phyloP scores from a whole-genome alignment of 768 basidiomycete genomes.

The Peribolospora kevripleyi region DNA sequence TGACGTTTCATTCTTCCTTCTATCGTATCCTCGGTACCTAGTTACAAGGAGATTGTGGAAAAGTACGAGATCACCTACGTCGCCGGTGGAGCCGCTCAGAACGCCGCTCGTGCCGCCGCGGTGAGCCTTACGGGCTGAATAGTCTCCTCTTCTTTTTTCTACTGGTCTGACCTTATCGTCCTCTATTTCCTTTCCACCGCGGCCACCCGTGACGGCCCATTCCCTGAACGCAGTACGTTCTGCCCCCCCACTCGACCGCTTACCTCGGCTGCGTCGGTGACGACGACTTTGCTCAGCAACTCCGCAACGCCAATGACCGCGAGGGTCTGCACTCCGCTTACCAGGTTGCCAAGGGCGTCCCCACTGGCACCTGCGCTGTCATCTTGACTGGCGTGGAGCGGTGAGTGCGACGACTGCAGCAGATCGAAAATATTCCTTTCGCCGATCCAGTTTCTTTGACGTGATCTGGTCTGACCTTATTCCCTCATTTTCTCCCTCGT shows the following conservation, averaged over 20 bases:
- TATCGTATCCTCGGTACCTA: conserved; percentile 17
- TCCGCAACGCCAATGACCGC: conserved; percentile 67
- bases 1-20: background rate
- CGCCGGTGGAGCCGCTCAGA: conserved; percentile 91
- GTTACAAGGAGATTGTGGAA: conserved; percentile 67
- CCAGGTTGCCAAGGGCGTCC: conserved; percentile 57
- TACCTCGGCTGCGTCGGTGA: conserved; percentile 86
- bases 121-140: conserved; percentile 27
- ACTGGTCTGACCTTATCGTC: background rate
- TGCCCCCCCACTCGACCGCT: conserved; percentile 67
- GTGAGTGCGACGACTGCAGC: conserved; percentile 24
- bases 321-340: conserved; percentile 77
- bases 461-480: background rate
- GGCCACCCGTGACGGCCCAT: background rate
- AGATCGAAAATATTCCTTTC: background rate
- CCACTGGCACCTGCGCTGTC: conserved; percentile 93
- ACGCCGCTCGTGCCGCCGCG: conserved; percentile 84
- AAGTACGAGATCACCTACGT: conserved; percentile 63
- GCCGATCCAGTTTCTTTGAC: background rate
- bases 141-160: conserved; percentile 1
- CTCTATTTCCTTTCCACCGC: conserved; percentile 2
- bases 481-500: background rate
- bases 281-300: conserved; percentile 70
- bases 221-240: conserved; percentile 45
- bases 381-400: conserved; percentile 79